Percentiles rank a stretch among this genome's conserved stretches.
These are phyloP conservation scores for Pyrenochaeta sp. DNA, from an alignment of 2,329 filamentous ascomycete species.

Conservation along the genomic window DNA sequence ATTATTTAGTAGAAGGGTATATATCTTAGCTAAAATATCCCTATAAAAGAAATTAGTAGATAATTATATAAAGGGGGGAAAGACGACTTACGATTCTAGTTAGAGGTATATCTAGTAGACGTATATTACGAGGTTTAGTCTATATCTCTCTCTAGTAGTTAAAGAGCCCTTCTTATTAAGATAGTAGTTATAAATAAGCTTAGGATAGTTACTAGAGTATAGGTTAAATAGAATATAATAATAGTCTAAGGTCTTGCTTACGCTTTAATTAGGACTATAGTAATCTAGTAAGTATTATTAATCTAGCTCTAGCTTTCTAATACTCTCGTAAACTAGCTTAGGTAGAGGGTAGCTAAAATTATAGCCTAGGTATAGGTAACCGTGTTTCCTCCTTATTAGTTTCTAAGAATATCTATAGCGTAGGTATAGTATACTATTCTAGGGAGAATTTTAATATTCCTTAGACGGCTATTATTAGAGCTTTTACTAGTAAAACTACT, in stretches of 20 bases:
- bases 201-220: slow-evolving; percentile 45
- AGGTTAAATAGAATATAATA: slow-evolving; percentile 2
- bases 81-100: slow-evolving; percentile 74
- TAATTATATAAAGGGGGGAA: neutral
- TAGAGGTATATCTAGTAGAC: slow-evolving; percentile 95
- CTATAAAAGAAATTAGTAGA: slow-evolving; percentile 55
- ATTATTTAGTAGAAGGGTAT: slow-evolving; percentile 66
- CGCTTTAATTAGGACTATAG: slow-evolving; percentile 78
- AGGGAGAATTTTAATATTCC: slow-evolving; percentile 85
- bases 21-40: slow-evolving; percentile 90
- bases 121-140: slow-evolving; percentile 59
- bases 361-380: slow-evolving; percentile 85
- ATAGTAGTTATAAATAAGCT: slow-evolving; percentile 34
- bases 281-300: slow-evolving; percentile 66
- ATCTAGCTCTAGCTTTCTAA: slow-evolving; percentile 84
- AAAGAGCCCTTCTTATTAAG: slow-evolving; percentile 19
- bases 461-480: slow-evolving; percentile 40
- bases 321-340: slow-evolving; percentile 85
- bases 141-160: slow-evolving; percentile 38
- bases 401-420: slow-evolving; percentile 85
- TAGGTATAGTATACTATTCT: slow-evolving; percentile 90
- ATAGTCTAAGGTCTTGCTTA: slow-evolving; percentile 41
- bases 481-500: slow-evolving; percentile 43
- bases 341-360: slow-evolving; percentile 86
- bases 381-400: slow-evolving; percentile 78